Conservation (phyloP, 441 rosid genomes). For the Adansonia rubrostipa region DNA sequence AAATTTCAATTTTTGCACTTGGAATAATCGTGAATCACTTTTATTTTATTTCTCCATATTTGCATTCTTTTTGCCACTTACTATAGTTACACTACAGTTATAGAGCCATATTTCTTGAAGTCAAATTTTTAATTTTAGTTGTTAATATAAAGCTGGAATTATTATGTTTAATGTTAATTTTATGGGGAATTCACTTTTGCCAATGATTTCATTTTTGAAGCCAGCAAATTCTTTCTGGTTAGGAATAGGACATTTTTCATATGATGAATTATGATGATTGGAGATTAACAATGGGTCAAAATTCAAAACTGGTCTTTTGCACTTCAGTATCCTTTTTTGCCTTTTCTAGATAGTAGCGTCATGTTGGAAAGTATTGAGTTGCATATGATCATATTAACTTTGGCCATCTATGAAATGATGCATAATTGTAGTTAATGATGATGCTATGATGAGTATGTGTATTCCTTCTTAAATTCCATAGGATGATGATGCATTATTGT, state of each 20-base stretch:
- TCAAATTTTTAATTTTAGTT: neutral
- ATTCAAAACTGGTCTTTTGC: neutral
- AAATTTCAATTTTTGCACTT: neutral
- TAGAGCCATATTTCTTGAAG: neutral
- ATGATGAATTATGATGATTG: neutral
- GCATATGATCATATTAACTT: neutral
- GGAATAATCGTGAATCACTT: neutral
- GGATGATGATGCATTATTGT: neutral
- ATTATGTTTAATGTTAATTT: neutral
- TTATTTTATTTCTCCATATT: neutral
- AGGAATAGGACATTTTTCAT: neutral
- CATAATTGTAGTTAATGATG: conserved; percentile 11
- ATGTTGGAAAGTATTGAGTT: neutral
- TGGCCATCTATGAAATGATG: conserved; percentile 6
- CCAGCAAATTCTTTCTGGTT: neutral
- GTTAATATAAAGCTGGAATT: conserved; percentile 2
- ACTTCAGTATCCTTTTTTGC: neutral
- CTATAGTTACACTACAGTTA: neutral
- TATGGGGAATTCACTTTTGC: neutral
- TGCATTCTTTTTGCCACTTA: neutral
- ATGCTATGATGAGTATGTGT: neutral
- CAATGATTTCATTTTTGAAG: neutral
- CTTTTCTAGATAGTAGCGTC: neutral
- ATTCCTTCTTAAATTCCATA: neutral
- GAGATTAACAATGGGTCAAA: neutral